Evolutionary conservation across 2,329 filamentous ascomycete genomes (phyloP).

Genomic region (Hypoxylon sp.): DNA sequence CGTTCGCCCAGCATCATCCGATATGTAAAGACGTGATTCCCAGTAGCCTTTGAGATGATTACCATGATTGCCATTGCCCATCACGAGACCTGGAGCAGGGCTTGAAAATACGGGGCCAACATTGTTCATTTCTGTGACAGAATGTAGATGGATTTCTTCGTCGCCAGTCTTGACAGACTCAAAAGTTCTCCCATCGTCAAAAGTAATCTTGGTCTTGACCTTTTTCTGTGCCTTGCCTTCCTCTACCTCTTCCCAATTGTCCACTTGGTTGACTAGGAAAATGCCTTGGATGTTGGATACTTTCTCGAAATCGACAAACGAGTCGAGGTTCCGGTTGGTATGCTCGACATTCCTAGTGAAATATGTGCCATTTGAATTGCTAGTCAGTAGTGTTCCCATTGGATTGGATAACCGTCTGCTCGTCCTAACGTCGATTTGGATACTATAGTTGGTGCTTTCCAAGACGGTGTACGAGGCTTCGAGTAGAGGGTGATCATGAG

Average conservation of each 20-base stretch:
- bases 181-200: constrained; percentile 94
- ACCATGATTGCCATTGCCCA: constrained; percentile 94
- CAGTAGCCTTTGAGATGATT: constrained; percentile 77
- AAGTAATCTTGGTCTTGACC: constrained; percentile 86
- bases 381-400: constrained; percentile 93
- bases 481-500: constrained; percentile 81
- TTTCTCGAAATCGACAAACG: constrained; percentile 95
- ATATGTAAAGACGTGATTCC: constrained; percentile 87
- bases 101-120: constrained; percentile 92
- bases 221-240: constrained; percentile 72
- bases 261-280: constrained; percentile 88
- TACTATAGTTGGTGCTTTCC: constrained; percentile 97
- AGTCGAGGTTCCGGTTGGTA: constrained; percentile 84
- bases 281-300: constrained; percentile 92
- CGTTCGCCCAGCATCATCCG: constrained; percentile 88
- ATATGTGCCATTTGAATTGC: constrained; percentile 97
- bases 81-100: constrained; percentile 90
- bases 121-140: constrained; percentile 87
- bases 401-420: constrained; percentile 71
- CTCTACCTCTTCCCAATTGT: constrained; percentile 85
- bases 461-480: constrained; percentile 94
- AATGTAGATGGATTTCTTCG: constrained; percentile 86
- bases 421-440: constrained; percentile 94
- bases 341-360: constrained; percentile 93
- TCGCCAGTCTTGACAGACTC: constrained; percentile 77